Base-by-base conservation (phyloP, 139 green algal species). In the Pseudopediastrum boryanum region DNA sequence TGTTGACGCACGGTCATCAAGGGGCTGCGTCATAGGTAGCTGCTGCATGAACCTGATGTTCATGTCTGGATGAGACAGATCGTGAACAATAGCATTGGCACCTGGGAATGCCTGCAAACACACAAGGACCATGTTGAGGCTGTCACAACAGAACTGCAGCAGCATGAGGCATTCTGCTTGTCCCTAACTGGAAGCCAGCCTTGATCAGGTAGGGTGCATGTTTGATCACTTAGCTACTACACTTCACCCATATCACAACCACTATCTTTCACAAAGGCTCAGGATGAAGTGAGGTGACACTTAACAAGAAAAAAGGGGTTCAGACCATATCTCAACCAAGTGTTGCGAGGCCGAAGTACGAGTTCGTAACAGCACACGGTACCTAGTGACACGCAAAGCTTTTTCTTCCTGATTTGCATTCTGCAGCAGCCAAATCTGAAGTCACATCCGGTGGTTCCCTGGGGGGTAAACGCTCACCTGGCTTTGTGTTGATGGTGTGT, bases 401-500 rank as follows among this genome's bases (percentile, higher is more conserved):
- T 25, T 7, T 62, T 6, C 7, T n/a, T 13, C 12, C 25, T 21
- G 19, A 16, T n/a, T 16, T 62, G 9, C 8, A 25, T 13, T 62
- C 31, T 25, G 25, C 9, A 16, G 52, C 0, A 9, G 52, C 52
- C 29, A n/a, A 25, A 36, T 62, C 21, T 2, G 31, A 66, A 66
- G 2, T 66, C 3, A 41, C 2, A n/a, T 25, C 1, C 52, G 29
- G 52, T 62, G 9, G 52, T 62, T n/a, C 10, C 8, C 0, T 9
- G 7, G 58, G 8, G 0, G n/a, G n/a, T n/a, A n/a, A n/a, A n/a
- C 21, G 0, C 51, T 77, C 31, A 79, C 72, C 72, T 79, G 72
- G 29, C 50, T 33, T 33, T 80, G 61, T 8, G 92, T 95, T 46
- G 81, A 88, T 21, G 69, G 67, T 12, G 88, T 95, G 81, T 91